Evolutionary conservation across 495 filamentous ascomycete species (phyloP).

Genomic region (Neurospora sp.): DNA sequence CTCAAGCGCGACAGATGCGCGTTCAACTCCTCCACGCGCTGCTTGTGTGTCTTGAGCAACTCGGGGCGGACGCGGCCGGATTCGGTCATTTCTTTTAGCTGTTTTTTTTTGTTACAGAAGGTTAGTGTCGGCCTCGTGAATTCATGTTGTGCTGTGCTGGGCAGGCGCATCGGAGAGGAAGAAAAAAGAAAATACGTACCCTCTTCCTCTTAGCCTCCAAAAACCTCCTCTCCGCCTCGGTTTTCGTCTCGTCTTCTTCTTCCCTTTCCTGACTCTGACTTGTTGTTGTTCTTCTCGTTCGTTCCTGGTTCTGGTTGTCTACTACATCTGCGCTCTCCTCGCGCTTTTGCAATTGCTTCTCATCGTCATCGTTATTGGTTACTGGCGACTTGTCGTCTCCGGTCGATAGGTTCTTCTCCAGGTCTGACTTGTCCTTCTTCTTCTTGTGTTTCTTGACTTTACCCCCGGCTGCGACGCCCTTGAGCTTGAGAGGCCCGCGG

Average conservation of each 20-base stretch:
- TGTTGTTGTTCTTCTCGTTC: conserved; percentile 7
- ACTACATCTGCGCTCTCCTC: conserved; percentile 1
- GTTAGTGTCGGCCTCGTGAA: neutral
- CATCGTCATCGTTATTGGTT: conserved; percentile 8
- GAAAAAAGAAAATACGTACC: conserved; percentile 39
- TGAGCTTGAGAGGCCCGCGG: conserved; percentile 68
- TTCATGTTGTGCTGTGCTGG: neutral
- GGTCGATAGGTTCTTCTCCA: conserved; percentile 26
- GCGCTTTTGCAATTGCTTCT: conserved; percentile 7
- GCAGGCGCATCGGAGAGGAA: neutral
- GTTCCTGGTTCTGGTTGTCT: conserved; percentile 1
- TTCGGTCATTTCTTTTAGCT: conserved; percentile 60
- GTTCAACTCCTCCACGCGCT: conserved; percentile 92
- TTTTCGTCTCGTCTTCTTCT: conserved; percentile 45
- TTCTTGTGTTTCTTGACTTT: conserved; percentile 48
- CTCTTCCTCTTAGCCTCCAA: conserved; percentile 71
- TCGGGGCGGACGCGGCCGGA: conserved; percentile 42
- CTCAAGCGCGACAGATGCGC: conserved; percentile 82
- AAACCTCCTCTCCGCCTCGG: conserved; percentile 72
- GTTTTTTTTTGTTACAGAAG: neutral
- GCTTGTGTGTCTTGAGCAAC: conserved; percentile 90
- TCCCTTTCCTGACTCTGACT: conserved; percentile 5
- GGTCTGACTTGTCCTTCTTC: conserved; percentile 38
- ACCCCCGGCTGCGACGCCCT: conserved; percentile 44
- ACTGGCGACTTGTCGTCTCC: neutral